Evolutionary conservation across 1,284 basidiomycete genomes (phyloP), one percentile per base, ranked within the genome.

Genomic region (Golubevia pallescens): DNA sequence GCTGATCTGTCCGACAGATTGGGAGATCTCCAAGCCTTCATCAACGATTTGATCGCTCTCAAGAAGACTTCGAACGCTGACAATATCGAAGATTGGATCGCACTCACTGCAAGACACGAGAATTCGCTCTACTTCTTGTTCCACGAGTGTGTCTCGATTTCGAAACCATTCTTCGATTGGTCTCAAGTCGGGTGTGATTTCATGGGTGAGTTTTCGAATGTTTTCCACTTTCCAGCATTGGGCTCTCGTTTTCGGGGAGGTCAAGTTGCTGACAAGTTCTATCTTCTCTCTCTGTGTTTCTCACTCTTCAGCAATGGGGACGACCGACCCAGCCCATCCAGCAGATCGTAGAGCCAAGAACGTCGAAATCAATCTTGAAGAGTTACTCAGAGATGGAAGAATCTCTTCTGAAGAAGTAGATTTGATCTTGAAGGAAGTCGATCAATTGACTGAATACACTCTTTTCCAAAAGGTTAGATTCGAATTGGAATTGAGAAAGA

Each of bases 381-480:
- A 78, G 57, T 63, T 84, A 55, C 69, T 85, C 20, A 69, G 72
- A 54, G 82, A 85, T 58, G 66, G 73, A n/a, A 66, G 79, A 2
- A 65, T 85, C n/a, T 74, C 63, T 23, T 70, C 75, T 16, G 58
- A 68, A 14, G 82, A 85, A 34, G 76, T 80, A 20, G 66, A 75
- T 28, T 67, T 65, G 60, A 77, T 85, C 58, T 34, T 85, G 1
- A 61, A 28, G 14, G 82, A 85, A 58, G 61, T 74, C 1, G 74
- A 82, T 58, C 62, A 67, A n/a, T 54, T 85, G 24, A 70, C 67
- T 7, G 19, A 54, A 19, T 85, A 72, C 63, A 65, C 70, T 32
- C 74, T 75, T 62, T 85, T 81, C 81, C 68, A 53, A 24, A 85
- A 85, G 68, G 78, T 85, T 60, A 73, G 81, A 19, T 80, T 76